A percentile compares a stretch with the other conserved stretches of the same genome.
Conservation (phyloP, 306 rosid species). For the Purshia tridentata region DNA sequence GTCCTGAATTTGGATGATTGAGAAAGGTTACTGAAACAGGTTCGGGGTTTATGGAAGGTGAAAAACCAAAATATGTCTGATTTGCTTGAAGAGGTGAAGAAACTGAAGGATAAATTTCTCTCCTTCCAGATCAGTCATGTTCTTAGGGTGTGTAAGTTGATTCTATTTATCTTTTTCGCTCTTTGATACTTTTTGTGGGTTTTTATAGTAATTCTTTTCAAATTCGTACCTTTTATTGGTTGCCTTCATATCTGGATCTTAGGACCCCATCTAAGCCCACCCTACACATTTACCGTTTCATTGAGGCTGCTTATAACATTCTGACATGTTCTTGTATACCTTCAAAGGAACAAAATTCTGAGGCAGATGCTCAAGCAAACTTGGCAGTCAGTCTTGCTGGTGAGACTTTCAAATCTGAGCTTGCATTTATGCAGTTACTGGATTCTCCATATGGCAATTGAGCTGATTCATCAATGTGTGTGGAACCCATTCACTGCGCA, state of each 20-base stretch:
- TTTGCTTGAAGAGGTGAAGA: conserved; percentile 61
- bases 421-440: conserved; percentile 6
- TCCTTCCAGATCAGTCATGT: conserved; percentile 82
- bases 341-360: conserved; percentile 62
- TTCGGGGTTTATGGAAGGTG: conserved; percentile 81
- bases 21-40: conserved; percentile 47
- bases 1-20: conserved; percentile 21
- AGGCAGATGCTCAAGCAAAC: conserved; percentile 92
- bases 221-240: background rate
- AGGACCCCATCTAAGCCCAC: too few species aligned
- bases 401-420: conserved; percentile 33
- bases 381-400: conserved; percentile 72
- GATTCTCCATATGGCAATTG: background rate
- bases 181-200: background rate
- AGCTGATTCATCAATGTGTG: background rate
- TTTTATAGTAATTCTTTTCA: background rate
- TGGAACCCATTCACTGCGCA: conserved; percentile 33
- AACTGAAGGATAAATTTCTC: conserved; percentile 64
- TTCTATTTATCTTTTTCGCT: background rate
- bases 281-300: background rate
- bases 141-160: conserved; percentile 65
- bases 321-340: conserved; percentile 30
- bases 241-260: background rate
- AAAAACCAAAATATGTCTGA: conserved; percentile 54
- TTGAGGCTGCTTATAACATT: conserved; percentile 20